Evolutionary conservation across 2,329 filamentous ascomycete genomes (phyloP), one percentile per base, ranked within the genome.

Genomic region (Colletotrichum cereale): DNA sequence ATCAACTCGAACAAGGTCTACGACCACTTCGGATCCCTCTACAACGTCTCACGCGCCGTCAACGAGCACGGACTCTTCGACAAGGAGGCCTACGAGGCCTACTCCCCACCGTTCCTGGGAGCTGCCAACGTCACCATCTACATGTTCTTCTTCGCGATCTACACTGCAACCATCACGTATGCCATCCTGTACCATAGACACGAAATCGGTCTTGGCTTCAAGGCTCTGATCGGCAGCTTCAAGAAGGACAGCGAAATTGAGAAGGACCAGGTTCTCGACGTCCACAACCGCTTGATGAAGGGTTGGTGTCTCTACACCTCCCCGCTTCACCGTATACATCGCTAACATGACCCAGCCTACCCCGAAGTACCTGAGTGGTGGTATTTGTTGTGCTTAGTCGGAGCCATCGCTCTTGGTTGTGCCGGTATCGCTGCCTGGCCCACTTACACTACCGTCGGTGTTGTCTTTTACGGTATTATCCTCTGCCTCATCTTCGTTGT

Each of bases 111-210:
- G 0, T 89, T 85, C 74, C 76, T 89, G 34, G 79, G 84, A 0
- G 85, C 87, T 16, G 85, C 82, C 21, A 86, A 86, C 66, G 76
- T 86, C n/a, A 79, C 82, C 38, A 80, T 86, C n/a, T 89, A 88
- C 79, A 80, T 86, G 73, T 86, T 85, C 77, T 88, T 87, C 79
- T 89, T 89, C 67, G 86, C 83, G 62, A 84, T 87, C 38, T 88
- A 88, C 74, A 82, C 87, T 0, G 85, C 86, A 24, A 85, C 84
- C 0, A 77, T 89, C 21, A 85, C 84, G 5, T 87, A 88, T 66
- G 84, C 85, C 31, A 75, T 79, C 24, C 80, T 89, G 1, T 88
- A 88, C 76, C 85, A 89, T 75, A 83, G 86, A 5, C 82, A 84
- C 62, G 86, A 88, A 73, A 85, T 89, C 48, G 75, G 76, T 10